Percentiles rank a stretch among this genome's conserved stretches.
Conservation (phyloP, 305 asterid genomes). For the Plantago coronopus region DNA sequence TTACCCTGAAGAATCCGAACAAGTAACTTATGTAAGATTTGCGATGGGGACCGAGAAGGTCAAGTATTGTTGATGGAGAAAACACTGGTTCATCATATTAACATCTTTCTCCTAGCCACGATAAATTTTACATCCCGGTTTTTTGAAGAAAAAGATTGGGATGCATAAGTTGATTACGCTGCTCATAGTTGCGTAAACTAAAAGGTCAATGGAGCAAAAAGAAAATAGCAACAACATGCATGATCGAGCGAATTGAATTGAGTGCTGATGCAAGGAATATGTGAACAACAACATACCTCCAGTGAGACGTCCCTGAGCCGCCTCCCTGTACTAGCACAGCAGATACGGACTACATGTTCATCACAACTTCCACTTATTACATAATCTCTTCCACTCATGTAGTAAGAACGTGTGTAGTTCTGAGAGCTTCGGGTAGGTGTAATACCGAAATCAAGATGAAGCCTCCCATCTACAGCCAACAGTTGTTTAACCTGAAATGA, state of each 20-base stretch:
- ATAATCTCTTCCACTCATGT: constrained; percentile 90
- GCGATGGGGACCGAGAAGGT: no score
- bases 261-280: no score
- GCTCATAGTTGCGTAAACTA: not conserved
- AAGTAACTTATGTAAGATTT: constrained; percentile 12
- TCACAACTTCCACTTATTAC: constrained; percentile 97
- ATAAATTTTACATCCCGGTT: no score
- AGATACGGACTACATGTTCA: constrained; percentile 82
- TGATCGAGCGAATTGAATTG: no score
- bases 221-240: not conserved
- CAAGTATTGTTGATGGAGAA: no score
- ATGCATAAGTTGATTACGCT: no score
- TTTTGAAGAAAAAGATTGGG: no score
- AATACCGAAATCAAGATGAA: constrained; percentile 68
- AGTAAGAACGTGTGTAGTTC: constrained; percentile 83
- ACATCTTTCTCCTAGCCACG: no score
- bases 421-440: constrained; percentile 77
- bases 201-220: no score
- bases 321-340: constrained; percentile 93
- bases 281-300: constrained; percentile 51
- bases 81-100: no score
- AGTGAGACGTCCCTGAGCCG: constrained; percentile 78
- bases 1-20: constrained; percentile 58
- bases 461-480: constrained; percentile 87
- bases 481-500: constrained; percentile 77